Base-by-base conservation (phyloP, 2,329 filamentous ascomycete genomes). In the Pseudogymnoascus sp. region DNA sequence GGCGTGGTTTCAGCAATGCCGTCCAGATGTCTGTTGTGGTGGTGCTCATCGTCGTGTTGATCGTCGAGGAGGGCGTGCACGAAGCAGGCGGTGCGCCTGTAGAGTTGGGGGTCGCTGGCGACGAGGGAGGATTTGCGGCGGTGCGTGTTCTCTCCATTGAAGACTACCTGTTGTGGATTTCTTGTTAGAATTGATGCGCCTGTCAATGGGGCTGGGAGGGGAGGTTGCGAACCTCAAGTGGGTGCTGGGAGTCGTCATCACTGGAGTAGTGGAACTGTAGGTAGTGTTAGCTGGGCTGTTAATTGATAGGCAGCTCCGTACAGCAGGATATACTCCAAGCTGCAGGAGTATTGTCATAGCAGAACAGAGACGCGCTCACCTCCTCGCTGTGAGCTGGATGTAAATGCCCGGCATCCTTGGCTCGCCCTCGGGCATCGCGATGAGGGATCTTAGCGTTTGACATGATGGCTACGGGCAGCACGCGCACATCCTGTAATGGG, bases 61-160 rank as follows among this genome's bases (percentile, higher is more conserved):
- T 75, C 79, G 62, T 88, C 84, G 65, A 88, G 78, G 60, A 88
- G 80, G 63, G 87, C 82, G 71, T 89, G 86, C 34, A 88, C 86
- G 38, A 88, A 79, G 68, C 86, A 88, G 69, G 86, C 83, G 11
- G 82, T 82, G 43, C 72, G 69, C 5, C 71, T 72, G 4, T 78
- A 77, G 6, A 70, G 66, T 14, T 75, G 69, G 2, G 76, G 70
- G 31, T 87, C 84, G 59, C 77, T 76, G 3, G 79, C 72, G 11
- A 87, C 82, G 59, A 89, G 78, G 11, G 86, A 88, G 69, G 84
- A 87, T 75, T 88, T 89, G 64, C 86, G 82, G 21, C 86, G 82
- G 69, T 87, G 85, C 0, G 80, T 79, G 67, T 83, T 87, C 40
- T 79, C 75, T 1, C 82, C 75, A 65, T 88, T 85, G 69, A 89